Evolutionary conservation across 1,284 basidiomycete genomes (phyloP).

Genomic region (Boletus hoseneyae): DNA sequence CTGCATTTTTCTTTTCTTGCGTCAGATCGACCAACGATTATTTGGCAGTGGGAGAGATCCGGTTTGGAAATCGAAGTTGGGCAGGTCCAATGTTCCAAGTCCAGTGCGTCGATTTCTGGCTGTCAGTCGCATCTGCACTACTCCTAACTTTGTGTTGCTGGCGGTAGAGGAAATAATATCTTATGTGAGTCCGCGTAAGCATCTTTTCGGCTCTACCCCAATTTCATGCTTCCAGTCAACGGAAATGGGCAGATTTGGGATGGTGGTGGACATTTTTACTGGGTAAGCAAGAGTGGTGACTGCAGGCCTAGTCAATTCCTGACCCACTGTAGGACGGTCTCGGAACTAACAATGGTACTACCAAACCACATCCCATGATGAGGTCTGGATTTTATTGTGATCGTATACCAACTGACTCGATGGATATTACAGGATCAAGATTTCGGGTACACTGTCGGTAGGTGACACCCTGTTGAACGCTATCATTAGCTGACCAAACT

Average conservation of each 20-base stretch:
- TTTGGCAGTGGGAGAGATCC: conserved; percentile 20
- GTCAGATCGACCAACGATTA: too few relatives aligned
- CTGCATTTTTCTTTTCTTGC: too few relatives aligned
- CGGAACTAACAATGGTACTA: conserved; percentile 36
- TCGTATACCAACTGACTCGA: too few relatives aligned
- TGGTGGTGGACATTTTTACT: conserved; percentile 41
- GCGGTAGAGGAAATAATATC: conserved; percentile 35
- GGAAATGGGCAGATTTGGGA: conserved; percentile 46
- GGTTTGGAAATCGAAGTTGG: conserved; percentile 41
- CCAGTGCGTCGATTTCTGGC: conserved; percentile 15
- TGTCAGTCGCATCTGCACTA: too few relatives aligned
- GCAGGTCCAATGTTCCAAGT: conserved; percentile 39
- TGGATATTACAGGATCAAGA: too few relatives aligned
- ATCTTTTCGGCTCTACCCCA: not conserved
- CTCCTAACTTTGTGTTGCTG: not conserved
- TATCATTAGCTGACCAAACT: too few relatives aligned
- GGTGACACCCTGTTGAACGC: not conserved
- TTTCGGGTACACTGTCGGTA: conserved; percentile 21
- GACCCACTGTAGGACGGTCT: conserved; percentile 38
- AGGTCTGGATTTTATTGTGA: conserved; percentile 28
- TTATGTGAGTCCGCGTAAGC: conserved; percentile 38
- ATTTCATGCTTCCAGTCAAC: conserved; percentile 35
- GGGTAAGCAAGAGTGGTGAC: conserved; percentile 33
- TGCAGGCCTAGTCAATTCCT: not conserved
- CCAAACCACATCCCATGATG: conserved; percentile 51